Evolutionary conservation across 139 green algal genomes (phyloP).

Genomic region (Monoraphidium neglectum): DNA sequence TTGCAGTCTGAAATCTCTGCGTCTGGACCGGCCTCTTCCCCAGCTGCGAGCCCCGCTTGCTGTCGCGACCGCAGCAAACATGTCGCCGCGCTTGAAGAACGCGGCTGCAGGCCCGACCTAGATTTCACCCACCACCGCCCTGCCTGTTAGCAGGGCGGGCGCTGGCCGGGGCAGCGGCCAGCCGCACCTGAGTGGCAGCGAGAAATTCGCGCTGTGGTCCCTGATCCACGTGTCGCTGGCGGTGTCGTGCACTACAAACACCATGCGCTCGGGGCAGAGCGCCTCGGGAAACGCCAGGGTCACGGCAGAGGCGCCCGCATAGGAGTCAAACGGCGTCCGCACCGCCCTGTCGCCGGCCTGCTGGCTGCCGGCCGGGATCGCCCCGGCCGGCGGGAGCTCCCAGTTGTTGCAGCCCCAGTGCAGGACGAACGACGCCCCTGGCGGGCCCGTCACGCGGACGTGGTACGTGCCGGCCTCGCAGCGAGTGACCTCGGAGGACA

Average conservation of each 20-base stretch:
- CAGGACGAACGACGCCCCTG: conserved; percentile 42
- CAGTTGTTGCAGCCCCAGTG: conserved; percentile 86
- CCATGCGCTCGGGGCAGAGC: conserved; percentile 50
- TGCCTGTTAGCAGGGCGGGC: too few species aligned
- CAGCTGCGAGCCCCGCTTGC: too few species aligned
- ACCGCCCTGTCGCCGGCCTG: conserved; percentile 56
- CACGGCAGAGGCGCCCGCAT: conserved; percentile 32
- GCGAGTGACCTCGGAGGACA: too few species aligned
- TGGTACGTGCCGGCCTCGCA: not conserved
- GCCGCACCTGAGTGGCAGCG: conserved; percentile 57
- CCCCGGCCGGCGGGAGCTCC: conserved; percentile 43
- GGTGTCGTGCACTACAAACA: conserved; percentile 69
- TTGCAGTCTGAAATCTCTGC: too few species aligned
- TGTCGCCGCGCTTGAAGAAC: too few species aligned
- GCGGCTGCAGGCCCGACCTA: too few species aligned
- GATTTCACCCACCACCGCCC: too few species aligned
- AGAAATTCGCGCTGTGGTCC: conserved; percentile 60
- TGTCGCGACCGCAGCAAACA: too few species aligned
- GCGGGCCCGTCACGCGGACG: conserved; percentile 6
- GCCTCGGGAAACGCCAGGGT: conserved; percentile 46
- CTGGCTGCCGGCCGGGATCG: conserved; percentile 7
- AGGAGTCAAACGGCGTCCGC: conserved; percentile 56
- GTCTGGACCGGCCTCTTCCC: too few species aligned
- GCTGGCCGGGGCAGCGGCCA: too few species aligned
- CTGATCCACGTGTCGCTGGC: conserved; percentile 62